These are phyloP conservation scores for Aspergillus panamensis DNA, from an alignment of 495 filamentous ascomycete genomes.

Conservation along the genomic window DNA sequence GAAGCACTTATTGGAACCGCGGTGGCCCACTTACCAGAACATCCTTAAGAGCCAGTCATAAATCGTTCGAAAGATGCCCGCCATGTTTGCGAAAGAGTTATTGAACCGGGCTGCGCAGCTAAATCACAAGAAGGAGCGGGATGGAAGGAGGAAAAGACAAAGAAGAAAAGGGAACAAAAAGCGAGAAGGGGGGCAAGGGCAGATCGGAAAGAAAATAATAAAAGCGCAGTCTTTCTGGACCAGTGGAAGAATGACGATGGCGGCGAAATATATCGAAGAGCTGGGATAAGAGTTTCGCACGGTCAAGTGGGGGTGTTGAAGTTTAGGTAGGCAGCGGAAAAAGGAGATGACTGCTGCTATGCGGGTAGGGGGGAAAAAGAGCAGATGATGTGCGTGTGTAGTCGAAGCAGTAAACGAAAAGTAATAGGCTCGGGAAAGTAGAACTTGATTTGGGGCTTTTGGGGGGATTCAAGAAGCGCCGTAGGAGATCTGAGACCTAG, in stretches of 20 bases:
- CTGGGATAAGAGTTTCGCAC: conserved; percentile 20
- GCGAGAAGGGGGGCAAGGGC: background rate
- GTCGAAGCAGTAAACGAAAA: conserved; percentile 17
- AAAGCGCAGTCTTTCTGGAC: conserved; percentile 9
- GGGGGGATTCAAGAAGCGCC: conserved; percentile 8
- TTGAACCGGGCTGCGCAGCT: background rate
- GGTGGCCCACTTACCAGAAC: conserved; percentile 82
- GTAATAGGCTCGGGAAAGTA: conserved; percentile 10
- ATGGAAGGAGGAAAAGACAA: conserved; percentile 17
- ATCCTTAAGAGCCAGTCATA: conserved; percentile 98
- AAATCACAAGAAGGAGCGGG: background rate
- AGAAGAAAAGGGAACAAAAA: conserved; percentile 4
- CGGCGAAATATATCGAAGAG: conserved; percentile 22
- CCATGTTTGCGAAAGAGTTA: conserved; percentile 50
- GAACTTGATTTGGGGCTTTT: conserved; percentile 7
- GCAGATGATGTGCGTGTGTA: conserved; percentile 20
- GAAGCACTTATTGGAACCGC: conserved; percentile 24
- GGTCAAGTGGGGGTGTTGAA: conserved; percentile 19
- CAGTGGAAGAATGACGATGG: conserved; percentile 11
- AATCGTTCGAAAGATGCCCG: conserved; percentile 83
- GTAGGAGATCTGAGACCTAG: conserved; percentile 11
- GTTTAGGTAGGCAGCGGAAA: conserved; percentile 18
- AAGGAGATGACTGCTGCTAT: conserved; percentile 16
- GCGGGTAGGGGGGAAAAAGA: conserved; percentile 11
- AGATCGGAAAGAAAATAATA: conserved; percentile 1